Evolutionary conservation across 2,329 filamentous ascomycete genomes (phyloP).

Genomic region (Colletotrichum tropicicola): DNA sequence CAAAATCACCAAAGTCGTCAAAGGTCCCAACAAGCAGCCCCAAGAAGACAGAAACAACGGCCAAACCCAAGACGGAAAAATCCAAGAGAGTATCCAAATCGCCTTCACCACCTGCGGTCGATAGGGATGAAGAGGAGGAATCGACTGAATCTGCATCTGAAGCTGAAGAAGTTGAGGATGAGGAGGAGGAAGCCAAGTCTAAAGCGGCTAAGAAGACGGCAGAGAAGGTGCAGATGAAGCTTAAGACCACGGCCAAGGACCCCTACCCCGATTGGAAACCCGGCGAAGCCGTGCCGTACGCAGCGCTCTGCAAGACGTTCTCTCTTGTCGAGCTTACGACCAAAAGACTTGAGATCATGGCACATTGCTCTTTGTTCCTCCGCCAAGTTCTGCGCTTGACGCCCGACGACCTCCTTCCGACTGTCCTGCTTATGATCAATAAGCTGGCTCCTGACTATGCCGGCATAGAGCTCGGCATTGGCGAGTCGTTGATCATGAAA

Average conservation of each 20-base stretch:
- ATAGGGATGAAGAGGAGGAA: constrained; percentile 38
- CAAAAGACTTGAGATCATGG: constrained; percentile 87
- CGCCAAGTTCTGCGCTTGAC: constrained; percentile 94
- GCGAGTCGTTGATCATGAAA: constrained; percentile 98
- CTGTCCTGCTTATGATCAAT: constrained; percentile 95
- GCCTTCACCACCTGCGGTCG: constrained; percentile 34
- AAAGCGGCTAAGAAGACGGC: constrained; percentile 78
- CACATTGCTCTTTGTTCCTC: constrained; percentile 89
- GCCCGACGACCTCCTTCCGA: constrained; percentile 86
- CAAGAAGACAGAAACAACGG: constrained; percentile 24
- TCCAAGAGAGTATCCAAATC: constrained; percentile 29
- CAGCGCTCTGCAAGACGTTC: constrained; percentile 92
- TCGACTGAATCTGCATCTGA: constrained; percentile 51
- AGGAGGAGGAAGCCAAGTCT: constrained; percentile 71
- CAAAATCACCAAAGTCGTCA: constrained; percentile 23
- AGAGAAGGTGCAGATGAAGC: constrained; percentile 80
- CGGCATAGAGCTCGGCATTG: constrained; percentile 97
- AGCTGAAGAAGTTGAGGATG: constrained; percentile 60
- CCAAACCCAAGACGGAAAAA: constrained; percentile 33
- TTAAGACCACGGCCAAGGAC: constrained; percentile 75
- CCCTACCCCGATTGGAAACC: constrained; percentile 96
- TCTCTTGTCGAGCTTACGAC: constrained; percentile 95
- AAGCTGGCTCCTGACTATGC: constrained; percentile 97
- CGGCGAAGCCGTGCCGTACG: constrained; percentile 90
- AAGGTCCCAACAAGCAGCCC: background rate